Base-by-base conservation (phyloP, 78 protist genomes). In the Creolimax fragrantissima region DNA sequence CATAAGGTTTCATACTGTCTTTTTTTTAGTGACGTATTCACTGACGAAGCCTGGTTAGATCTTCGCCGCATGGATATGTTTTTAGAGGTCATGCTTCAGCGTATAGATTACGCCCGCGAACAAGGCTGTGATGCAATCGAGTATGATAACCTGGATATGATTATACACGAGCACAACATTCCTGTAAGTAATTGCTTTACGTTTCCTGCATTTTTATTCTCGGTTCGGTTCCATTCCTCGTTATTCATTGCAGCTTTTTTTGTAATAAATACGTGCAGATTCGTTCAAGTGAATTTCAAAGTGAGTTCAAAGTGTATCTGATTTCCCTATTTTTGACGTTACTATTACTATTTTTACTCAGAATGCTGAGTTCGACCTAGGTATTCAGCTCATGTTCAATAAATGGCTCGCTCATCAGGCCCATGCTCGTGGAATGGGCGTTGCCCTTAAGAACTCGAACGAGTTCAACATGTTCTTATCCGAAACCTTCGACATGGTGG, bases 401-500 rank as follows among this genome's bases (percentile, higher is more conserved):
- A 88, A 24, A 32, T 88, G 90, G 90, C 90, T 88, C 7, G 90
- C 45, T 6, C 81, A 7, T 6, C 90, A 88, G 2, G 45, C 90
- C 36, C 90, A 88, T 74, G 90, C 90, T 17, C 32, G 90, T 35
- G 90, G 90, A 6, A 43, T 88, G 85, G 90, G 41, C 32, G 90
- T 88, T 88, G 90, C 90, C 17, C 7, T 88, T 17, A 88, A 88
- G 67, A 88, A 88, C 67, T 35, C 44, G 45, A 88, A 88, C 66
- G 90, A 88, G 7, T 88, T 88, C 44, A 32, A n/a, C 90, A 32
- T n/a, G 11, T 88, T 35, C 67, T n/a, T 88, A 41, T 5, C 37
- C 5, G 85, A 88, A 17, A 88, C 90, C 7, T 88, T 35, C 44
- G 90, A 88, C 67, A 88, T 88, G 90, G 90, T 88, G 7, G 90